phyloP scores from a whole-genome alignment of 1,139 yeast genomes.

The Entelexis paramagnoliae region DNA sequence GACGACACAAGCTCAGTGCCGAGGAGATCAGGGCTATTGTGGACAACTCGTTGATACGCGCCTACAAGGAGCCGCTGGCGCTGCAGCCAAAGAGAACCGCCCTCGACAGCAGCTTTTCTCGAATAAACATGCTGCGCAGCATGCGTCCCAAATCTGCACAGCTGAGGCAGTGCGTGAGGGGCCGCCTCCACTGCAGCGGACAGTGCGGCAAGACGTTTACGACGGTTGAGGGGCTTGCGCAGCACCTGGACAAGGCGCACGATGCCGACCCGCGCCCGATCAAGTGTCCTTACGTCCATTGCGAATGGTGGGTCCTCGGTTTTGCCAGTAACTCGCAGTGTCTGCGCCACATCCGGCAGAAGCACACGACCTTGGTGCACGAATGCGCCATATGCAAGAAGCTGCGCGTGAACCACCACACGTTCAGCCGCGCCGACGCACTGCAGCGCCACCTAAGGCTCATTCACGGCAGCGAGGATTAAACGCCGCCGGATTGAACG shows the following conservation, averaged over 20 bases:
- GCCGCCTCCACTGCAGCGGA: slow-evolving; percentile 2
- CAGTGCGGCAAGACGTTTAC: background rate
- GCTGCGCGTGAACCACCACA: background rate
- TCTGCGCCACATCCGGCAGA: slow-evolving; percentile 9
- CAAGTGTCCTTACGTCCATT: slow-evolving; percentile 11
- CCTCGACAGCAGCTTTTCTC: background rate
- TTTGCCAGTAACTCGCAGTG: slow-evolving; percentile 9
- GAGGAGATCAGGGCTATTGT: background rate
- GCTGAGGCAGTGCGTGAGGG: background rate
- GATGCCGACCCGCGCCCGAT: background rate
- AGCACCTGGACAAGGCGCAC: slow-evolving; percentile 16
- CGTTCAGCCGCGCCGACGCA: slow-evolving; percentile 9
- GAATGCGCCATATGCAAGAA: slow-evolving; percentile 8
- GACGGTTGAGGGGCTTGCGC: slow-evolving; percentile 1
- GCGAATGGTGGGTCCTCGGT: slow-evolving; percentile 17
- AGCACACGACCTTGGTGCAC: slow-evolving; percentile 3
- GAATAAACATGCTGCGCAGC: background rate
- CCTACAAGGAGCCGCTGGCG: background rate
- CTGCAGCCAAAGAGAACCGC: background rate
- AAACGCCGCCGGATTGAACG: too few relatives aligned
- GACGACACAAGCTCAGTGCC: background rate
- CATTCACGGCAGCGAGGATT: background rate
- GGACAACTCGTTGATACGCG: background rate
- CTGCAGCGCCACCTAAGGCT: slow-evolving; percentile 6
- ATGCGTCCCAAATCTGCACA: background rate